Percentiles rank a stretch among this genome's conserved stretches.
phyloP scores from a whole-genome alignment of 169 alveolate genomes.

The Plasmodium ovale region DNA sequence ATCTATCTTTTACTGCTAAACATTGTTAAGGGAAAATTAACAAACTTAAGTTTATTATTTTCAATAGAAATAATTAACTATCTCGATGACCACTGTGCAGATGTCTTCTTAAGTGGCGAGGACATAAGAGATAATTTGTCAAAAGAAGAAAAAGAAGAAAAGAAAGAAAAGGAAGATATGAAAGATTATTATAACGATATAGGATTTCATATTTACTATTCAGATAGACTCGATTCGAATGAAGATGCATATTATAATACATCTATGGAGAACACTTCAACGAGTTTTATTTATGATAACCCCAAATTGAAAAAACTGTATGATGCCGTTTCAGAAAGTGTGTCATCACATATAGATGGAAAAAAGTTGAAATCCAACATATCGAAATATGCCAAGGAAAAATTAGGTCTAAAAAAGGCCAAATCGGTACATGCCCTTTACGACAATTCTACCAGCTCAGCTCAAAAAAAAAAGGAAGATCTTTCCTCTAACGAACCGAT shows the following conservation, averaged over 20 bases:
- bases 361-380: too few species aligned
- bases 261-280: constrained; percentile 13
- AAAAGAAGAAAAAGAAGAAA: background rate
- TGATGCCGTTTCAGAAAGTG: constrained; percentile 8
- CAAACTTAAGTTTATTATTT: constrained; percentile 67
- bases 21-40: constrained; percentile 52
- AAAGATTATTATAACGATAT: constrained; percentile 12
- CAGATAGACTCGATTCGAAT: background rate
- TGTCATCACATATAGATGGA: background rate
- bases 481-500: background rate
- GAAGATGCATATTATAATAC: constrained; percentile 9
- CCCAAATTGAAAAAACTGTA: constrained; percentile 30
- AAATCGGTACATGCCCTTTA: background rate
- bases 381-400: background rate
- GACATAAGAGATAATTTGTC: background rate
- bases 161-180: background rate
- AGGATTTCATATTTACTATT: constrained; percentile 6
- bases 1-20: constrained; percentile 36
- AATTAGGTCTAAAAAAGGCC: background rate
- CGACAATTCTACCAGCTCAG: background rate
- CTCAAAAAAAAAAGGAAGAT: background rate
- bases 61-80: constrained; percentile 61
- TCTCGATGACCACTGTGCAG: constrained; percentile 55
- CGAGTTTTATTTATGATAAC: constrained; percentile 12
- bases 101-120: background rate